Base-by-base conservation (phyloP, 345 rosid species). In the Carallia brachiata region DNA sequence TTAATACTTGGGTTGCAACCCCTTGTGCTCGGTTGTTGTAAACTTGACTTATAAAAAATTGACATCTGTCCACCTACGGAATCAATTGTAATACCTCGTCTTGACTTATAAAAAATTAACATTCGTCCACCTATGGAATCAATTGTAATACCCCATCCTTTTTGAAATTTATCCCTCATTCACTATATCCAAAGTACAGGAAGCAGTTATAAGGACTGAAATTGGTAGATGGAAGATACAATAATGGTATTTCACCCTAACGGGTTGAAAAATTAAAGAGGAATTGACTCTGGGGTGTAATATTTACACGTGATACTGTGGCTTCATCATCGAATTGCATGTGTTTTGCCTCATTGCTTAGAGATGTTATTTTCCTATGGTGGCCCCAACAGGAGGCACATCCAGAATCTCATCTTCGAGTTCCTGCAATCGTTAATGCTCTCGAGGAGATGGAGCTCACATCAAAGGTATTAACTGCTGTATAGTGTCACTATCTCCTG, bases 341-440 rank as follows among this genome's bases (percentile, higher is more conserved):
- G 19, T 4, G 32, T 44, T 18, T 23, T 19, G 7, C 5, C 18
- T 5, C 30, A 27, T 32, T 10, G 4, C 18, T 4, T 54, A 16
- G 31, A 23, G 10, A 44, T 44, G 50, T 7, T 37, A 8, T 39
- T 27, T 57, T 59, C 37, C 7, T 66, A 58, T 47, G 52, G 60
- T 56, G 31, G 39, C 71, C 54, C 60, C 69, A 57, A 36, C 81
- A 94, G 97, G 96, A 91, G 78, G 69, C 96, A 23, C 98, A 94
- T 80, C 98, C 97, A 9, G 97, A 94, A 84, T 91, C 93, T 50
- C 88, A 89, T 72, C 84, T 89, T 74, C 91, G 98, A 77, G 96
- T 94, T 70, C 96, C 95, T 62, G 88, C 97, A 68, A 94, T 91
- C 69, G 86, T 90, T 61, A 84, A 55, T 74, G 91, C 96, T 61